Conservation (phyloP, 441 rosid species). For the Manihot esculenta region DNA sequence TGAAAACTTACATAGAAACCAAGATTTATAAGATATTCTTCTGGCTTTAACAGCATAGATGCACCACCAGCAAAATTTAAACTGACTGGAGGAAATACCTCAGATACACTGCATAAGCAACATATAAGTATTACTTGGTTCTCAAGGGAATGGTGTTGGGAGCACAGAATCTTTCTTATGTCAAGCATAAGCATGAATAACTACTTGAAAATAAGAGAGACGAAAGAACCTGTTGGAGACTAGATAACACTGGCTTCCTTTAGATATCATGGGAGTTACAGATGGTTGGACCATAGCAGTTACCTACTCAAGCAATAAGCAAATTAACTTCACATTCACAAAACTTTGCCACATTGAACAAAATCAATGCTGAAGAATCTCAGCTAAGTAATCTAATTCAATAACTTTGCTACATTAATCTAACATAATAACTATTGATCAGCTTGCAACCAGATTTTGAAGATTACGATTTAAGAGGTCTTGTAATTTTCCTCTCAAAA, state of each 20-base stretch:
- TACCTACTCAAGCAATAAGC: constrained; percentile 44
- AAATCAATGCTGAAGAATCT: neutral
- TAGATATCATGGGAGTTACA: constrained; percentile 54
- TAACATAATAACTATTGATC: neutral
- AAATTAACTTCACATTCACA: constrained; percentile 16
- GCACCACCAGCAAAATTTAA: constrained; percentile 89
- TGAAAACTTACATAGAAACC: constrained; percentile 67
- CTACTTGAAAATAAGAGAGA: constrained; percentile 8
- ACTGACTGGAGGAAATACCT: constrained; percentile 75
- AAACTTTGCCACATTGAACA: too few relatives aligned
- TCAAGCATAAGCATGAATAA: constrained; percentile 8
- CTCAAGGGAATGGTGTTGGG: neutral
- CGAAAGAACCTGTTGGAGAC: constrained; percentile 63
- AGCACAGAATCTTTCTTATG: neutral
- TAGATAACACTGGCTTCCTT: constrained; percentile 73
- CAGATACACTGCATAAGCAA: constrained; percentile 48
- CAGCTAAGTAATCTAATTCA: neutral
- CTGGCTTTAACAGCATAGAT: constrained; percentile 67
- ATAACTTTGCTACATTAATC: neutral
- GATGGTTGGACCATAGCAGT: constrained; percentile 54
- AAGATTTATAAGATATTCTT: constrained; percentile 65
- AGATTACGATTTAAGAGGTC: neutral
- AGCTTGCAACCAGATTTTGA: constrained; percentile 3
- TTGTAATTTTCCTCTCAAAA: neutral
- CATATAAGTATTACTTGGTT: constrained; percentile 19